Evolutionary conservation across 1,284 basidiomycete genomes (phyloP).

Genomic region (Inonotus hispidus): DNA sequence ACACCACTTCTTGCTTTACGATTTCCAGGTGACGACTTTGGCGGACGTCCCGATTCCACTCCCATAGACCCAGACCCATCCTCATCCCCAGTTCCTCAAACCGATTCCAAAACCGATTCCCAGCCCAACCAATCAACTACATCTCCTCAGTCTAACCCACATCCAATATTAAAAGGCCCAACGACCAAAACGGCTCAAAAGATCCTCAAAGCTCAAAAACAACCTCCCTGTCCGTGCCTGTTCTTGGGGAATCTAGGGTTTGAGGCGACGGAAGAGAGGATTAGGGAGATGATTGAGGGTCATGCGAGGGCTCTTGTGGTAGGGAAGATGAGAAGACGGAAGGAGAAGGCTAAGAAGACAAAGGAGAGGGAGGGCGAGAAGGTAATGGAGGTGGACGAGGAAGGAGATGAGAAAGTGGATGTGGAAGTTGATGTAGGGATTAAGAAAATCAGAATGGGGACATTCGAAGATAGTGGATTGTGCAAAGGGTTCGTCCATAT

Average conservation of each 20-base stretch:
- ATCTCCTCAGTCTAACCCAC: background rate
- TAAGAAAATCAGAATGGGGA: conserved; percentile 17
- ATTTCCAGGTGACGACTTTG: conserved; percentile 62
- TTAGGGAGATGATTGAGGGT: conserved; percentile 67
- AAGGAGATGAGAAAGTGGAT: background rate
- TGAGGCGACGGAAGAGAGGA: conserved; percentile 73
- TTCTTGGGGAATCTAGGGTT: conserved; percentile 90
- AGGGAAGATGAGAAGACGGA: background rate
- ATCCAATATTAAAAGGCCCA: conserved; percentile 22
- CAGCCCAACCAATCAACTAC: background rate
- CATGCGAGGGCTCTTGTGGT: conserved; percentile 37
- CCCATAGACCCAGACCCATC: too few relatives aligned
- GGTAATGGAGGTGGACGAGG: conserved; percentile 24
- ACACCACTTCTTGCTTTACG: too few relatives aligned
- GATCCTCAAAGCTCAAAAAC: conserved; percentile 77
- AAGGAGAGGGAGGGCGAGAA: conserved; percentile 26
- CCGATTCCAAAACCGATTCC: background rate
- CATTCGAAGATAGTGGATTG: conserved; percentile 17
- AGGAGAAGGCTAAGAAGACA: background rate
- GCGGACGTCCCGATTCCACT: conserved; percentile 48
- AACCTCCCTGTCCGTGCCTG: conserved; percentile 76
- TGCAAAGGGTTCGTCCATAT: conserved; percentile 18
- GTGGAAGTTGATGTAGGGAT: conserved; percentile 10
- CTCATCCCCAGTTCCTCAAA: too few relatives aligned
- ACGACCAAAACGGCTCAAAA: conserved; percentile 75